These are phyloP conservation scores for Backusella tarrabulga DNA, from an alignment of 192 early-diverging fungal genomes.

Conservation along the genomic window DNA sequence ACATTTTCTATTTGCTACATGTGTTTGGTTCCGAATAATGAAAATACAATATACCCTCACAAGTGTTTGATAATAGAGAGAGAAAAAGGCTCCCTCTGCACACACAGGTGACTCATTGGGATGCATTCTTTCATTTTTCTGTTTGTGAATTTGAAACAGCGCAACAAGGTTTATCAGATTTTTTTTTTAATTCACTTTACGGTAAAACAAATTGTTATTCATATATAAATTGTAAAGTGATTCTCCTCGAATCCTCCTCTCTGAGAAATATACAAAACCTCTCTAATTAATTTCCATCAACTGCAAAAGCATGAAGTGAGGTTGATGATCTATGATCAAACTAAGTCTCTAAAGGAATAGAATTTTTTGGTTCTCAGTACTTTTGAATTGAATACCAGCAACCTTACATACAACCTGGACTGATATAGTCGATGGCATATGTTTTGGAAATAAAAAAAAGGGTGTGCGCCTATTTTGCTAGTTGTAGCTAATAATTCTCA, in stretches of 20 bases:
- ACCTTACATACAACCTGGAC: not conserved
- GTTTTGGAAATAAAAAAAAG: not conserved
- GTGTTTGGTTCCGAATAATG: constrained; percentile 4
- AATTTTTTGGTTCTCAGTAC: not conserved
- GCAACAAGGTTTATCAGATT: not conserved
- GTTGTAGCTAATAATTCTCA: not conserved
- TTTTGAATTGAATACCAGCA: not conserved
- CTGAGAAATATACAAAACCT: not conserved
- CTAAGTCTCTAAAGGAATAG: not conserved
- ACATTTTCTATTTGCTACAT: not conserved
- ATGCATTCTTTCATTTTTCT: not conserved
- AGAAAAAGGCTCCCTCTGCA: not conserved
- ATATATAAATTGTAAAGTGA: not conserved
- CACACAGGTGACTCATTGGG: not conserved
- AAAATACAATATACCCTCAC: not conserved
- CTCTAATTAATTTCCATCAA: not conserved
- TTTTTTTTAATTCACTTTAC: not conserved
- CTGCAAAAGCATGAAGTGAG: not conserved
- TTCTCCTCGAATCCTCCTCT: not conserved
- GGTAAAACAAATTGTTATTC: not conserved
- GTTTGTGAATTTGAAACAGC: not conserved
- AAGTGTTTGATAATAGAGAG: not conserved
- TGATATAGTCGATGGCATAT: not conserved
- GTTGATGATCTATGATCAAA: not conserved
- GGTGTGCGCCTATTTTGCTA: constrained; percentile 1